A percentile compares a stretch with the other conserved stretches of the same genome.
These are phyloP conservation scores for Rhizopus stolonifer DNA, from an alignment of 371 early-diverging fungal genomes.

Conservation along the genomic window DNA sequence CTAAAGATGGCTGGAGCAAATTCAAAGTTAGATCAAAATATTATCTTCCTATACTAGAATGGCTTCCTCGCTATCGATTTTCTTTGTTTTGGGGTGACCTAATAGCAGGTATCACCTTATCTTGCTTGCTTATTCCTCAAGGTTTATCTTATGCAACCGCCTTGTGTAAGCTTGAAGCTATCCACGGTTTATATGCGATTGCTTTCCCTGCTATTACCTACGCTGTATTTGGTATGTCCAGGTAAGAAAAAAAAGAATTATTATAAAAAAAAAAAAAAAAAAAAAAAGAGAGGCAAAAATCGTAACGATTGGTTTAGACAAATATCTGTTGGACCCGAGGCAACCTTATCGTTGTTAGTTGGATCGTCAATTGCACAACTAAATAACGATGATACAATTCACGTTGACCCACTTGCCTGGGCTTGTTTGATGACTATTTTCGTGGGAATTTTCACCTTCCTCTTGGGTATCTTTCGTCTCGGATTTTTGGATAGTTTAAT, in stretches of 20 bases:
- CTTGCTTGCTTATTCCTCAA: conserved; percentile 88
- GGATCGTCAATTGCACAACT: conserved; percentile 73
- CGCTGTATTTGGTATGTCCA: conserved; percentile 85
- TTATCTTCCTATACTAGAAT: conserved; percentile 87
- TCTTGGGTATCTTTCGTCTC: conserved; percentile 89
- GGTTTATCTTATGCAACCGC: conserved; percentile 89
- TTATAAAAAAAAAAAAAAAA: background rate
- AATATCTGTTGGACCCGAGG: conserved; percentile 92
- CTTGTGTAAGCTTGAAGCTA: conserved; percentile 80
- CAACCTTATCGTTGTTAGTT: conserved; percentile 83
- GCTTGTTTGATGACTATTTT: conserved; percentile 78
- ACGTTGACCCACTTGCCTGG: conserved; percentile 58
- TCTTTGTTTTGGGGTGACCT: conserved; percentile 62
- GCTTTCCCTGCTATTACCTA: conserved; percentile 84
- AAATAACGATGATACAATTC: conserved; percentile 27
- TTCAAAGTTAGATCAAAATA: conserved; percentile 70
- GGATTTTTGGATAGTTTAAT: conserved; percentile 95
- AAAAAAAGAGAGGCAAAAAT: background rate
- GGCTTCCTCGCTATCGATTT: conserved; percentile 80
- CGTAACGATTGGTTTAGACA: no score
- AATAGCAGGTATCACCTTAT: conserved; percentile 86
- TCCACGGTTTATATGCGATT: conserved; percentile 86
- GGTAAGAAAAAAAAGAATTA: conserved; percentile 36
- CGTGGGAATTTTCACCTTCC: conserved; percentile 87
- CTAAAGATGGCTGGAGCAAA: conserved; percentile 37